These are phyloP conservation scores for Monosporozyma solicola DNA, from an alignment of 805 yeast genomes.

Conservation along the genomic window DNA sequence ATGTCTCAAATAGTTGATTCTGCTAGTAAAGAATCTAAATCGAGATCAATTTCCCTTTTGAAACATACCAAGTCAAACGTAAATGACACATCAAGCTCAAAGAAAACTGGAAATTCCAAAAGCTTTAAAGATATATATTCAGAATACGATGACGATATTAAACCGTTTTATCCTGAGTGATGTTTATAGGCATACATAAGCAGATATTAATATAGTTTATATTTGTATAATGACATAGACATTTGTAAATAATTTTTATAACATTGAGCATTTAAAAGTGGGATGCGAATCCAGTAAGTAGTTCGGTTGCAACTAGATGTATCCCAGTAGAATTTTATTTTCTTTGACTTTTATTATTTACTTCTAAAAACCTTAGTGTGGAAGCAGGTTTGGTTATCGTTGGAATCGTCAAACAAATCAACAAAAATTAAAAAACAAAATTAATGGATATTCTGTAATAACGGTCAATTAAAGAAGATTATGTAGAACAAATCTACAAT, in stretches of 20 bases:
- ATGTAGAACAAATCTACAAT: too few species aligned
- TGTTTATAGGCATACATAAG: not conserved
- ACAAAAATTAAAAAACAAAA: too few species aligned
- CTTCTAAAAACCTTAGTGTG: too few species aligned
- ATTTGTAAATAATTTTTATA: not conserved
- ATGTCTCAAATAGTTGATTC: constrained; percentile 14
- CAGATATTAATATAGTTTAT: not conserved
- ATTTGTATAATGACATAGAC: not conserved
- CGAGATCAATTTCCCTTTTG: constrained; percentile 4
- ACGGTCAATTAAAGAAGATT: too few species aligned
- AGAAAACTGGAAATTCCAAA: not conserved
- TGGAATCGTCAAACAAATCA: too few species aligned
- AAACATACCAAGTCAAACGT: constrained; percentile 1
- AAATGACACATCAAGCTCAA: not conserved
- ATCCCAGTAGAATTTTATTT: too few species aligned
- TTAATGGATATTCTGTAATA: too few species aligned
- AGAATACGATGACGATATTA: constrained; percentile 6
- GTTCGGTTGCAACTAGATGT: too few species aligned
- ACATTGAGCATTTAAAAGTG: too few species aligned
- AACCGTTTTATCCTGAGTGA: constrained; percentile 11
- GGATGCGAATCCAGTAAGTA: too few species aligned
- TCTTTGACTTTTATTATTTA: too few species aligned
- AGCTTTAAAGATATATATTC: not conserved
- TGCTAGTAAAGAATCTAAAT: constrained; percentile 3
- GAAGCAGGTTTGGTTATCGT: too few species aligned